A percentile compares a stretch with the other conserved stretches of the same genome.
Evolutionary conservation across 2,329 filamentous ascomycete species (phyloP).

Genomic region (Bretziella fagacearum): DNA sequence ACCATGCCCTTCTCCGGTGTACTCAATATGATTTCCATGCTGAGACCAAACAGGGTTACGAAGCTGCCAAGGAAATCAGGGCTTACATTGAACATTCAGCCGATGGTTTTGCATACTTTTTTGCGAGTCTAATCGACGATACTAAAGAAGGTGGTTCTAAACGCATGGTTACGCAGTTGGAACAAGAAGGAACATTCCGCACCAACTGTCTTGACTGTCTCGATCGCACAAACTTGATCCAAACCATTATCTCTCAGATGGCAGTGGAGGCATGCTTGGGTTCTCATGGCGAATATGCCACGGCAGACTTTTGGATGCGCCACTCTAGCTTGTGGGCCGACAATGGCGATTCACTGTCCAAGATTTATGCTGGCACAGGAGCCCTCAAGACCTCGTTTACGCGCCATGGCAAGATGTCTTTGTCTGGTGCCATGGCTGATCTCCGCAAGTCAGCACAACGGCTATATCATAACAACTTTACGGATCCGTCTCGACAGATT

Average conservation of each 20-base stretch:
- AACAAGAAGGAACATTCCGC: slow-evolving; percentile 89
- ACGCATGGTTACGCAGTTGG: slow-evolving; percentile 52
- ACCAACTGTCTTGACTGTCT: slow-evolving; percentile 95
- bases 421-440: slow-evolving; percentile 87
- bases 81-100: slow-evolving; percentile 62
- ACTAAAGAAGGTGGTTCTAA: slow-evolving; percentile 21
- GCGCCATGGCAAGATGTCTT: slow-evolving; percentile 82
- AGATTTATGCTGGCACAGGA: slow-evolving; percentile 92
- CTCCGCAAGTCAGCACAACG: slow-evolving; percentile 85
- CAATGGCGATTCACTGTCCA: slow-evolving; percentile 83
- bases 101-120: slow-evolving; percentile 81
- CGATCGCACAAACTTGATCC: slow-evolving; percentile 88
- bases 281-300: slow-evolving; percentile 52
- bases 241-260: slow-evolving; percentile 91
- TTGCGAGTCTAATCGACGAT: slow-evolving; percentile 56
- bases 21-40: slow-evolving; percentile 96
- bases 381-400: slow-evolving; percentile 94
- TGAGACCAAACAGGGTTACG: slow-evolving; percentile 78
- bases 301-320: slow-evolving; percentile 73
- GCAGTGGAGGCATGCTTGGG: slow-evolving; percentile 68
- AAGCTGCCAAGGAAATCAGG: slow-evolving; percentile 73
- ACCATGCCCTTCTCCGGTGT: slow-evolving; percentile 54
- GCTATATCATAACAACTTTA: slow-evolving; percentile 94
- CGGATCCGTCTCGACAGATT: slow-evolving; percentile 80
- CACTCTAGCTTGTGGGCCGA: slow-evolving; percentile 94